Evolutionary conservation across 2,329 filamentous ascomycete genomes (phyloP), one percentile per base, ranked within the genome.

Genomic region (Colletotrichum neosansevieriae): DNA sequence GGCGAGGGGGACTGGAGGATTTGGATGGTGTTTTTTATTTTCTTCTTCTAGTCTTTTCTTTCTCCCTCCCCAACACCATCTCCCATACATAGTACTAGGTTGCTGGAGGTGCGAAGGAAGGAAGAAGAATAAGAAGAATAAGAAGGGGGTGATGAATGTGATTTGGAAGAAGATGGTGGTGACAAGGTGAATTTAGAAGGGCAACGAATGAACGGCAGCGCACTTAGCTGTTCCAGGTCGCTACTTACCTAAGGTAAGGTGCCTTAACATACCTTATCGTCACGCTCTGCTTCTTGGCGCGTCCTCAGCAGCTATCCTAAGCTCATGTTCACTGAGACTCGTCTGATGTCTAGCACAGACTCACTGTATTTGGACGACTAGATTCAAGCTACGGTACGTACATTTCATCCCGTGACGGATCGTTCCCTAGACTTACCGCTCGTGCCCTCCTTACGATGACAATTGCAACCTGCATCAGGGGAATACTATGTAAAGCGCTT

Each of bases 331-430:
- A 29, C 62, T 44, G 45, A 64, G 40, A 59, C 62, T 59, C 54
- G 62, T 38, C 56, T 51, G 54, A 64, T 64, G 54, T 60, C 34
- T 60, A 57, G 42, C 40, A 17, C 44, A 15, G 19, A 17, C 17
- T 36, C 51, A 40, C 51, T 54, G 51, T 54, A 54, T 54, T 24
- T 54, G 34, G 51, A 38, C 32, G 24, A 51, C 49, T 24, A 32
- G 12, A 38, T 11, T 38, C 36, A 38, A 29, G 24, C 24, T 29
- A 29, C 21, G 21, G 21, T 21, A 21, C 21, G 21, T 21, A n/a
- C n/a, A n/a, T n/a, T n/a, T 21, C 21, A 21, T 21, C 21, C 21
- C 21, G 2, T 21, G 21, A 21, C 21, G 21, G 21, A 21, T 21
- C 21, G 21, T 21, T 21, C 21, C 21, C 21, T 21, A 21, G 21